phyloP scores from a whole-genome alignment of 257 asterid species.

The Forsythia viridissima region DNA sequence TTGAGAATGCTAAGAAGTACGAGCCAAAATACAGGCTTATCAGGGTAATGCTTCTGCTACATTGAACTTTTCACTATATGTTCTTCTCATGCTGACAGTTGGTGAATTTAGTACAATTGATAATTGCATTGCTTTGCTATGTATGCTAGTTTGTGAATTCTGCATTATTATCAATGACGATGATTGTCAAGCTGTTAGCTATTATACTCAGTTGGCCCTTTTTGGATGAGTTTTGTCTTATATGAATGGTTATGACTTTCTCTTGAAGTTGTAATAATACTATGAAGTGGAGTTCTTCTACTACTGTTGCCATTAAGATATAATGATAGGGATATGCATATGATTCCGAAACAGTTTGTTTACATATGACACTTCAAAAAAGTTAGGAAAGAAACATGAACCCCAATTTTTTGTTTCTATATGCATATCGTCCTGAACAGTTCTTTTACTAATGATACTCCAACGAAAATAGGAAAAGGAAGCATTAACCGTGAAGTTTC shows the following conservation, averaged over 20 bases:
- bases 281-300: no score
- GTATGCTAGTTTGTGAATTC: background rate
- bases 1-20: slow-evolving; percentile 82
- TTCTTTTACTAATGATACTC: background rate
- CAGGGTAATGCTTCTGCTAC: slow-evolving; percentile 50
- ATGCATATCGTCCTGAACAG: background rate
- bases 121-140: background rate
- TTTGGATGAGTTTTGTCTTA: no score
- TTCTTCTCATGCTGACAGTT: background rate
- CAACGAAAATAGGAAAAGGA: background rate
- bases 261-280: no score
- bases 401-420: background rate
- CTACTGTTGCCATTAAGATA: no score
- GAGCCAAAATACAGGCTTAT: slow-evolving; percentile 93
- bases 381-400: background rate
- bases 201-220: background rate
- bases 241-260: no score
- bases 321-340: background rate
- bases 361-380: background rate
- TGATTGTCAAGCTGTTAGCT: background rate
- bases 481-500: background rate
- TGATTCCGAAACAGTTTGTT: background rate
- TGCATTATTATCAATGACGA: no score
- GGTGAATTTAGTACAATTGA: background rate
- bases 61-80: background rate